Base-by-base conservation (phyloP, 2,329 filamentous ascomycete genomes). In the Aureobasidium melanogenum region DNA sequence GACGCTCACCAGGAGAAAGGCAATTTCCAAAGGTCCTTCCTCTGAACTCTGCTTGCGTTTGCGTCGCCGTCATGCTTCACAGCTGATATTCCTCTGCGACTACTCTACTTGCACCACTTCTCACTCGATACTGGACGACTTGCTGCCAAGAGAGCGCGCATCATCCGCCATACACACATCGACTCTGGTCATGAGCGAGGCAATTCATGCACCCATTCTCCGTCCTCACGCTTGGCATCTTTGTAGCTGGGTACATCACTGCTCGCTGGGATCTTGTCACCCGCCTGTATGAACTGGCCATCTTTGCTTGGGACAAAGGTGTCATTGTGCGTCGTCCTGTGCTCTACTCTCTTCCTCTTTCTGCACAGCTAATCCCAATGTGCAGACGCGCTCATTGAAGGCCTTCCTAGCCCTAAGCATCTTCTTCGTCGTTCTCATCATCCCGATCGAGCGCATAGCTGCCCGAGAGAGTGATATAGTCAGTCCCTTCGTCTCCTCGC, bases 231-330 rank as follows among this genome's bases (percentile, higher is more conserved):
- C 86, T 96, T 79, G 91, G 89, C 79, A 97, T 99, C 80, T 99
- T 99, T 81, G 88, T 97, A 83, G 93, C 94, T 80, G 94, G 94
- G 77, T 99, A 99, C 83, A 97, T 93, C 76, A 99, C 94, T 78
- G 94, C 94, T 73, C 89, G 94, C 82, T 99, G 94, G 92, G 94
- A 97, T 78, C 87, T 99, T 65, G 91, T 97, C 68, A 97, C 93
- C 69, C 88, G 92, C 71, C 83, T 97, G 70, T 96, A 97, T 87
- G 93, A 99, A 78, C 85, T 99, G 70, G 89, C 91, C 68, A 88
- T 96, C 67, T 99, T 97, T 75, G 94, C 95, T 68, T 97, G 92
- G 91, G 89, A 97, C 76, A 90, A 97, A 89, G 91, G 93, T 73
- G 94, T 99, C 70, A 88, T 97, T 73, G 91, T 96, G 79, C 32